Percentiles rank a stretch among this genome's conserved stretches.
Evolutionary conservation across 352 stramenopile genomes (phyloP).

Genomic region (Albugo laibachii): DNA sequence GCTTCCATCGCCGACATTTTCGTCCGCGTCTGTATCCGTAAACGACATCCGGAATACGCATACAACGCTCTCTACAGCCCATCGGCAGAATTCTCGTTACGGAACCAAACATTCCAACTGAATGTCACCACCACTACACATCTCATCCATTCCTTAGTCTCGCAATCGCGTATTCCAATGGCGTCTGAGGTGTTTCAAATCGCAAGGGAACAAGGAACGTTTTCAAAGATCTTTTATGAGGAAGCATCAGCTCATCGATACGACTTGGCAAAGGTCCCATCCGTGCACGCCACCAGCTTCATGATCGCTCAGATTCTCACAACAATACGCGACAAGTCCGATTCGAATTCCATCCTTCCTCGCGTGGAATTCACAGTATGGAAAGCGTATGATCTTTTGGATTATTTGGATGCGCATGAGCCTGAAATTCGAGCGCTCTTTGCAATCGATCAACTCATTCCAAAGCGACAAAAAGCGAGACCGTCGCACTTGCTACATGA

Average conservation of each 20-base stretch:
- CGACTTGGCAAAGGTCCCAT: constrained; percentile 37
- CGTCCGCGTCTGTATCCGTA: constrained; percentile 63
- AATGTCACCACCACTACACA: constrained; percentile 28
- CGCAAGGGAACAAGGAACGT: constrained; percentile 17
- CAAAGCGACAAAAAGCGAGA: constrained; percentile 16
- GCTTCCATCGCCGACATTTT: constrained; percentile 57
- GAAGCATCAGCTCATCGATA: constrained; percentile 14
- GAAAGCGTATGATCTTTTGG: constrained; percentile 55
- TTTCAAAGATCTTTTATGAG: constrained; percentile 1
- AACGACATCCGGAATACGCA: constrained; percentile 61
- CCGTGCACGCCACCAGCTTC: constrained; percentile 37
- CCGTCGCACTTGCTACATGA: not conserved
- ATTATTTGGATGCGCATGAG: constrained; percentile 57
- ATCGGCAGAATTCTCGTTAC: too few relatives aligned
- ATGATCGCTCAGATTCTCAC: constrained; percentile 34
- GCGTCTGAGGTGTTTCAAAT: constrained; percentile 39
- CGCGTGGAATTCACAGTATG: constrained; percentile 48
- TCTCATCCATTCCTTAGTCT: constrained; percentile 49
- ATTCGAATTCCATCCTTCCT: constrained; percentile 18
- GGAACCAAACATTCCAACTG: constrained; percentile 23
- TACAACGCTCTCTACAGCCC: constrained; percentile 17
- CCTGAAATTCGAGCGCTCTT: constrained; percentile 42
- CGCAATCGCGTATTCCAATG: constrained; percentile 40
- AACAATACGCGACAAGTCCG: constrained; percentile 20
- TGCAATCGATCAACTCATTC: constrained; percentile 58